Conservation (phyloP, 345 rosid genomes). For the Gossypium sturtianum region DNA sequence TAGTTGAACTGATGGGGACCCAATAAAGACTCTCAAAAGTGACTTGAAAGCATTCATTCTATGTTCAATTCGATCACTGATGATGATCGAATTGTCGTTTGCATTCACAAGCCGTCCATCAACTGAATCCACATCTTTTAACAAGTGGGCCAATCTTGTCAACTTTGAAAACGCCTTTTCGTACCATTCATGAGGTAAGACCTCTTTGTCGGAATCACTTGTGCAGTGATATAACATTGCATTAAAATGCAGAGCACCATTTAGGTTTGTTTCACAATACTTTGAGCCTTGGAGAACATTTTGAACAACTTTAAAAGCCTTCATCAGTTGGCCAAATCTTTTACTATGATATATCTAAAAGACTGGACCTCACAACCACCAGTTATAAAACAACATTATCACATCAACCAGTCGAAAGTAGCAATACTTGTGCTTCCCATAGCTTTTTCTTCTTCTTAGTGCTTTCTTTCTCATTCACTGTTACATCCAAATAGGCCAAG, state of each 20-base stretch:
- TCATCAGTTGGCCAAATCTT: background rate
- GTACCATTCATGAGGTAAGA: background rate
- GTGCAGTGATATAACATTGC: background rate
- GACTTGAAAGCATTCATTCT: slow-evolving; percentile 1
- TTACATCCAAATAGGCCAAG: background rate
- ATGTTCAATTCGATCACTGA: background rate
- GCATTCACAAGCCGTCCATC: background rate
- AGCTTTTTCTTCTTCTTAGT: background rate
- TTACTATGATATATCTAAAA: background rate
- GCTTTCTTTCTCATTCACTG: background rate
- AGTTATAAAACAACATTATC: background rate
- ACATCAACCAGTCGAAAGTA: background rate
- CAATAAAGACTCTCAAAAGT: background rate
- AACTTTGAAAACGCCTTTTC: background rate
- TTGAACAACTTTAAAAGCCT: background rate
- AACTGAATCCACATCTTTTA: background rate
- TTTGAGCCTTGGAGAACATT: background rate
- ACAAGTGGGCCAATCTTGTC: background rate
- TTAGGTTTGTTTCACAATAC: background rate
- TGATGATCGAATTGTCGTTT: background rate
- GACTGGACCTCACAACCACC: background rate
- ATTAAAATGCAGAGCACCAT: background rate
- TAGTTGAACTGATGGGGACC: background rate
- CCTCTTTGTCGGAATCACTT: background rate
- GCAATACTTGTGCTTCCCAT: background rate